These are phyloP conservation scores for Ceratocystis eucalypticola DNA, from an alignment of 2,329 filamentous ascomycete genomes.

Conservation along the genomic window DNA sequence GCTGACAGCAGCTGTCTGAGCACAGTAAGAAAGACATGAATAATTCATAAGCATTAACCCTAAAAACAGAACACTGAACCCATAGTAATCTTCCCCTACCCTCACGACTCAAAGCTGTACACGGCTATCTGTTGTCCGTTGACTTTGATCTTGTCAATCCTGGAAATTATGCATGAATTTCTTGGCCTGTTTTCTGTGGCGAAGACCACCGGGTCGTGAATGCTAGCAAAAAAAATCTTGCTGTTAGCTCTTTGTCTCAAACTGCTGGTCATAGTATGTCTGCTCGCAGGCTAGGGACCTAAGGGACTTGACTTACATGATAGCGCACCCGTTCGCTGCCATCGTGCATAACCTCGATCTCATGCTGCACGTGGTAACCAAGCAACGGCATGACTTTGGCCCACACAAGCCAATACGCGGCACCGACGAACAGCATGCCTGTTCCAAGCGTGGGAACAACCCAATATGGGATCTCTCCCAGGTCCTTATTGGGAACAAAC, in stretches of 20 bases:
- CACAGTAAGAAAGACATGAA: neutral
- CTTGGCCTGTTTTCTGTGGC: neutral
- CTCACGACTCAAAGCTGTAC: neutral
- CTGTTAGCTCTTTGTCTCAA: neutral
- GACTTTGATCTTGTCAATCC: neutral
- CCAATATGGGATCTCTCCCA: slow-evolving; percentile 42
- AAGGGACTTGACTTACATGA: slow-evolving; percentile 8
- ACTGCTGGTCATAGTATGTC: too few species aligned
- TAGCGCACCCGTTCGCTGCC: slow-evolving; percentile 16
- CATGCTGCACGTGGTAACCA: slow-evolving; percentile 15
- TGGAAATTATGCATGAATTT: neutral
- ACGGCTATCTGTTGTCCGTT: neutral
- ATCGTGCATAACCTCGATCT: slow-evolving; percentile 9
- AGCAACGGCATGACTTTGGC: slow-evolving; percentile 34
- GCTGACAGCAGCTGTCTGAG: neutral
- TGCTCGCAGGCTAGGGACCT: too few species aligned
- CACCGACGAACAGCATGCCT: slow-evolving; percentile 37
- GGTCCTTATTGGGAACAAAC: slow-evolving; percentile 39
- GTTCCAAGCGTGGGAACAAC: slow-evolving; percentile 43
- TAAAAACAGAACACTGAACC: neutral
- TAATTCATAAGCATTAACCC: neutral
- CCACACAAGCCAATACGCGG: slow-evolving; percentile 40
- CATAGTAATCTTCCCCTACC: neutral
- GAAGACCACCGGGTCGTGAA: slow-evolving; percentile 1
- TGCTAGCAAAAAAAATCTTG: slow-evolving; percentile 2